These are phyloP conservation scores for Viola pubescens DNA, from an alignment of 441 rosid genomes.

Conservation along the genomic window DNA sequence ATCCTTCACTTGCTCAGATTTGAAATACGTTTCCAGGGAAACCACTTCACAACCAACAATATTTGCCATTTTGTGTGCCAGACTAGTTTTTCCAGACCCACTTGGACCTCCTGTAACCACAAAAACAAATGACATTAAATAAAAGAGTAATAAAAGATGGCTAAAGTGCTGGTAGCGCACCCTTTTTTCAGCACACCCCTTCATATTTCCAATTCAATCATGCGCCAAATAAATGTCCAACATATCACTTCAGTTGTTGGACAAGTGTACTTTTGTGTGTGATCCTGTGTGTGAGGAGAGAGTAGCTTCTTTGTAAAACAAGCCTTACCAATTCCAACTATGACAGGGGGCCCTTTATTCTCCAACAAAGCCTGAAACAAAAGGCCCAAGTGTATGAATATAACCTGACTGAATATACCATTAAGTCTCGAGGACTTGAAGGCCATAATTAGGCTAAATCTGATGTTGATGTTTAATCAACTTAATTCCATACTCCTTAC, in stretches of 20 bases:
- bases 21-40: conserved; percentile 95
- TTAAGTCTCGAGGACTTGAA: conserved; percentile 5
- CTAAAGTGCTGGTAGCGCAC: neutral
- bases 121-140: neutral
- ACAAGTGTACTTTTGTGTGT: neutral
- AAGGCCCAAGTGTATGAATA: conserved; percentile 13
- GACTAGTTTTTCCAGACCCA: conserved; percentile 99
- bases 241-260: no score
- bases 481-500: conserved; percentile 31
- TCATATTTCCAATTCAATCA: no score
- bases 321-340: conserved; percentile 90
- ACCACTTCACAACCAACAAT: conserved; percentile 99
- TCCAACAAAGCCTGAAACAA: conserved; percentile 83
- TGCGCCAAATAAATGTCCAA: no score
- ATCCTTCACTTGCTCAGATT: conserved; percentile 79
- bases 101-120: conserved; percentile 92
- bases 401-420: conserved; percentile 10
- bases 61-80: conserved; percentile 99
- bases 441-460: neutral
- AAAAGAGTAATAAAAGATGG: conserved; percentile 6
- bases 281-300: neutral
- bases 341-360: conserved; percentile 75
- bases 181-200: no score
- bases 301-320: neutral
- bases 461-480: neutral